phyloP scores from a whole-genome alignment of 257 asterid genomes.

The Jasminum sambac region DNA sequence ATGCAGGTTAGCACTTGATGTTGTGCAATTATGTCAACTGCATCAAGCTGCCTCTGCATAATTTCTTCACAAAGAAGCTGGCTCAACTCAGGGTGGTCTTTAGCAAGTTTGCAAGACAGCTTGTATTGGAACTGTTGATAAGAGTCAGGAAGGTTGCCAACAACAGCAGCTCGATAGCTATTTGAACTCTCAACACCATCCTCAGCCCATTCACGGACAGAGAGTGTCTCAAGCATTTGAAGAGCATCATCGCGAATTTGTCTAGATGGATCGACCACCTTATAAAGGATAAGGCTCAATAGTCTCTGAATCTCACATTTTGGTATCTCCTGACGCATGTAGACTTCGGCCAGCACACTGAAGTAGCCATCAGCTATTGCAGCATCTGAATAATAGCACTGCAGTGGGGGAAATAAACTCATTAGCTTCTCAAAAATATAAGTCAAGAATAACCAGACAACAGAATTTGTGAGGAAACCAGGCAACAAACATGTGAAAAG shows the following conservation, averaged over 20 bases:
- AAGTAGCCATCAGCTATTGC: constrained; percentile 99
- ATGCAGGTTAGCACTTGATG: constrained; percentile 99
- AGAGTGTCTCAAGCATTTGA: constrained; percentile 99
- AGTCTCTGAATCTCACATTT: constrained; percentile 98
- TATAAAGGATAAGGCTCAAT: constrained; percentile 91
- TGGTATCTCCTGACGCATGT: constrained; percentile 99
- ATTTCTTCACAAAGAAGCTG: constrained; percentile 98
- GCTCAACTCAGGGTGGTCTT: constrained; percentile 97
- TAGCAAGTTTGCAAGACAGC: constrained; percentile 98
- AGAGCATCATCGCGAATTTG: constrained; percentile 99
- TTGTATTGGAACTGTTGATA: constrained; percentile 98
- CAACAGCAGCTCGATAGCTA: constrained; percentile 96
- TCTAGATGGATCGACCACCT: constrained; percentile 98
- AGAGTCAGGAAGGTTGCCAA: constrained; percentile 98
- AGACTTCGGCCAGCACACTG: constrained; percentile 98
- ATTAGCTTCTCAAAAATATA: constrained; percentile 22
- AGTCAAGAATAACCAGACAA: constrained; percentile 20
- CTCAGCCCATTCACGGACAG: constrained; percentile 98
- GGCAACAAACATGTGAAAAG: constrained; percentile 6
- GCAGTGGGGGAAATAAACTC: constrained; percentile 26
- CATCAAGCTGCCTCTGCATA: constrained; percentile 98
- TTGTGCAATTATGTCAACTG: constrained; percentile 98
- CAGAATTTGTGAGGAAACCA: background rate
- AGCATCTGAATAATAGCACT: constrained; percentile 98
- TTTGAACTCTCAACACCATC: constrained; percentile 89